Conservation (phyloP, 345 rosid genomes). For the Brassica carinata region DNA sequence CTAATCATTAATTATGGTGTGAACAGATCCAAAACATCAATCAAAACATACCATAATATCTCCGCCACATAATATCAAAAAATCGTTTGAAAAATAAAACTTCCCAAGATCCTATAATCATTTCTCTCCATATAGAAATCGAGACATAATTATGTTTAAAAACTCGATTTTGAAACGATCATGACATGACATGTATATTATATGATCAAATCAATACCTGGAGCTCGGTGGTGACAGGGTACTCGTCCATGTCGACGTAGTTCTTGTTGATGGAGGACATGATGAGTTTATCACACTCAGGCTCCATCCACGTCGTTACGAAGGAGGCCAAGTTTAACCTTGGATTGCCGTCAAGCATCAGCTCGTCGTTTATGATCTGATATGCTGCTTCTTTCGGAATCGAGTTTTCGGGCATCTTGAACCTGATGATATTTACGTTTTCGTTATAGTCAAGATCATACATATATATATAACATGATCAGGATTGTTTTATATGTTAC, state of each 20-base stretch:
- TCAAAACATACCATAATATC: not conserved
- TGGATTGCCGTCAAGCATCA: constrained; percentile 90
- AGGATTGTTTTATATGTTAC: constrained; percentile 25
- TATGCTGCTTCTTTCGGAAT: constrained; percentile 92
- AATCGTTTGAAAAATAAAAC: not conserved
- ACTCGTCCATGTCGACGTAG: constrained; percentile 96
- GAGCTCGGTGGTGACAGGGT: constrained; percentile 95
- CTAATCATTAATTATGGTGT: not conserved
- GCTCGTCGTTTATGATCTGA: constrained; percentile 85
- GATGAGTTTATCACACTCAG: constrained; percentile 90
- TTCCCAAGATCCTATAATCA: not conserved
- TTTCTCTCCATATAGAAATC: not conserved
- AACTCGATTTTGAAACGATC: not conserved
- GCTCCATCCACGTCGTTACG: constrained; percentile 97
- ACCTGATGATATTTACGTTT: constrained; percentile 45
- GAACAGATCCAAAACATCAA: not conserved
- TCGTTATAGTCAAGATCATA: not conserved
- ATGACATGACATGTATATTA: not conserved
- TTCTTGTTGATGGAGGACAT: constrained; percentile 87
- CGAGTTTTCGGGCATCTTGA: constrained; percentile 77
- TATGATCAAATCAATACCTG: constrained; percentile 47
- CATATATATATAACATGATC: not conserved
- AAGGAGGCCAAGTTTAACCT: constrained; percentile 88
- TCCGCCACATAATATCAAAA: not conserved
- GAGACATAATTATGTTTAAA: not conserved